A percentile compares a stretch with the other conserved stretches of the same genome.
These are phyloP conservation scores for Russula lepida DNA, from an alignment of 768 basidiomycete species.

Conservation along the genomic window DNA sequence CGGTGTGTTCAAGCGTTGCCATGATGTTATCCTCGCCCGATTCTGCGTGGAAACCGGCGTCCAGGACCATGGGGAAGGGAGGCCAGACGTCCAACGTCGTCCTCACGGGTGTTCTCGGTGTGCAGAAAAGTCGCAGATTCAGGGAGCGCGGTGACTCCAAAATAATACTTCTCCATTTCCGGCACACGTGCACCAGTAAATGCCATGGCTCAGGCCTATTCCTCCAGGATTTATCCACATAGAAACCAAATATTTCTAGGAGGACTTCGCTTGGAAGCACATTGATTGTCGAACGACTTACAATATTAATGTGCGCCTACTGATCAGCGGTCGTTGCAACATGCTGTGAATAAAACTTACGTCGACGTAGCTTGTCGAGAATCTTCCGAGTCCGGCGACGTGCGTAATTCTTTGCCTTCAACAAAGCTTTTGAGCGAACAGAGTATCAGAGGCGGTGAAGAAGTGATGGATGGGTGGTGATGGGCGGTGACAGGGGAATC, in stretches of 20 bases:
- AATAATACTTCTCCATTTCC: not conserved
- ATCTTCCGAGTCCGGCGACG: no score
- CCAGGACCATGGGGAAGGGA: not conserved
- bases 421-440: no score
- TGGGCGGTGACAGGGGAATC: no score
- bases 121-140: not conserved
- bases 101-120: not conserved
- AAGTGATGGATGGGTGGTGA: no score
- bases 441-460: no score
- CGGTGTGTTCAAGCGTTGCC: not conserved
- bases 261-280: no score
- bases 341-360: no score
- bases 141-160: not conserved
- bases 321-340: no score
- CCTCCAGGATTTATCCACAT: not conserved
- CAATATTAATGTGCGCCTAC: no score
- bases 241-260: not conserved
- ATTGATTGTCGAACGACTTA: no score
- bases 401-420: no score
- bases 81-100: not conserved
- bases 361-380: no score
- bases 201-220: not conserved
- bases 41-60: not conserved
- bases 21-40: not conserved
- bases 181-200: not conserved